A percentile compares a stretch with the other conserved stretches of the same genome.
Evolutionary conservation across 441 rosid genomes (phyloP).

Genomic region (Populus trichocarpa): DNA sequence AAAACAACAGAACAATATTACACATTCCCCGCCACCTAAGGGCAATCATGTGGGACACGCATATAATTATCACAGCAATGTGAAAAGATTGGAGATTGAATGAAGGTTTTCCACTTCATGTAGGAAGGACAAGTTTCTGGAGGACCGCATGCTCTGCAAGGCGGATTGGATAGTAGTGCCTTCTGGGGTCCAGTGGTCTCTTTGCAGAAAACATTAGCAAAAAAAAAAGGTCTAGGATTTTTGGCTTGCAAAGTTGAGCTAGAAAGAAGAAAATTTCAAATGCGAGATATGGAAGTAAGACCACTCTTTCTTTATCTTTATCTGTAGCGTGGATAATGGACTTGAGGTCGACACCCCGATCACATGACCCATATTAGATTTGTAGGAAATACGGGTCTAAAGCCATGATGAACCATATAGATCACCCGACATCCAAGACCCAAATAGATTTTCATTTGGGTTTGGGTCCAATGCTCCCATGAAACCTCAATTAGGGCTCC

Average conservation of each 20-base stretch:
- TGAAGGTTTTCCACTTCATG: slow-evolving; percentile 22
- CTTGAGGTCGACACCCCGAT: too few species aligned
- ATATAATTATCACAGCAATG: slow-evolving; percentile 12
- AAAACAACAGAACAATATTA: neutral
- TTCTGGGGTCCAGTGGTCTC: slow-evolving; percentile 18
- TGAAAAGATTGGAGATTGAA: slow-evolving; percentile 11
- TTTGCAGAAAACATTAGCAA: neutral
- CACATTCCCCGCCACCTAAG: slow-evolving; percentile 8
- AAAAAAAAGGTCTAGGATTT: slow-evolving; percentile 2
- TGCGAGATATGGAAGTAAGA: neutral
- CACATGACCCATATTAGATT: too few species aligned
- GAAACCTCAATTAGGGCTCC: too few species aligned
- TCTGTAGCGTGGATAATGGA: neutral
- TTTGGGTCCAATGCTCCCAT: too few species aligned
- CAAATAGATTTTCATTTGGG: too few species aligned
- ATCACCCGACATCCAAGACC: too few species aligned
- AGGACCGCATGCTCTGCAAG: slow-evolving; percentile 9
- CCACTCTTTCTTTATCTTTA: slow-evolving; percentile 10
- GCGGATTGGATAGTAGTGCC: neutral
- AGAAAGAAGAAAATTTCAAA: slow-evolving; percentile 13
- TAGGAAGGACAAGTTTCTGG: slow-evolving; percentile 20
- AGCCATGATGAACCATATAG: too few species aligned
- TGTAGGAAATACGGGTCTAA: too few species aligned
- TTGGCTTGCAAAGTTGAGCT: slow-evolving; percentile 5
- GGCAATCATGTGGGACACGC: slow-evolving; percentile 17